Percentiles rank a stretch among this genome's conserved stretches.
phyloP scores from a whole-genome alignment of 495 filamentous ascomycete genomes.

The Symbiotaphrina buchneri region DNA sequence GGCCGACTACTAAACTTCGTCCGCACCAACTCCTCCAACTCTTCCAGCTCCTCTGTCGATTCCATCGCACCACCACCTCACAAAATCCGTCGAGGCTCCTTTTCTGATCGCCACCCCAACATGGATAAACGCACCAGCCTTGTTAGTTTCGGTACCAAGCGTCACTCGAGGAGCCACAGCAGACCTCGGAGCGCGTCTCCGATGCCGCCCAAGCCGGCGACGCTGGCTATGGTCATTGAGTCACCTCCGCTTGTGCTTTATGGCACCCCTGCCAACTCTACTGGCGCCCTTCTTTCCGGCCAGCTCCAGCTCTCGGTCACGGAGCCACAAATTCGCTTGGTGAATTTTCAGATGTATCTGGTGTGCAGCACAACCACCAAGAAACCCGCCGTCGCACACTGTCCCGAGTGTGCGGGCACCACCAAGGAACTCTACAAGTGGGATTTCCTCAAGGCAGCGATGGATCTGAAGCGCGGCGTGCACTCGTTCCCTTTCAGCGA shows the following conservation, averaged over 20 bases:
- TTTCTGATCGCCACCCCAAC: slow-evolving; percentile 1
- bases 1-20: too few species aligned
- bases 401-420: slow-evolving; percentile 47
- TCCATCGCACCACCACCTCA: too few species aligned
- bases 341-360: slow-evolving; percentile 46
- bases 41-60: too few species aligned
- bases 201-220: slow-evolving; percentile 19
- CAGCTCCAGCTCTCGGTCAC: slow-evolving; percentile 51
- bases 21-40: too few species aligned
- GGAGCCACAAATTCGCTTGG: slow-evolving; percentile 39
- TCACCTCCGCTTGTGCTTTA: slow-evolving; percentile 78
- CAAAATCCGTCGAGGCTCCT: slow-evolving; percentile 1
- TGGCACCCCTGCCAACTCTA: slow-evolving; percentile 47
- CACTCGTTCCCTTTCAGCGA: slow-evolving; percentile 87
- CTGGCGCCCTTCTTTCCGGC: slow-evolving; percentile 73
- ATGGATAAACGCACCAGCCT: slow-evolving; percentile 1
- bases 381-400: slow-evolving; percentile 57
- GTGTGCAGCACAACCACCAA: slow-evolving; percentile 43
- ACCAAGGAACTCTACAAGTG: slow-evolving; percentile 53
- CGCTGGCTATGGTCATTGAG: slow-evolving; percentile 59
- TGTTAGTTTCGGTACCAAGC: neutral
- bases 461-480: slow-evolving; percentile 34
- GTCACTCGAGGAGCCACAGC: neutral
- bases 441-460: slow-evolving; percentile 49
- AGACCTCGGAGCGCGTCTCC: too few species aligned